phyloP scores from a whole-genome alignment of 140 eudicot genomes.

The Flaveria floridana region DNA sequence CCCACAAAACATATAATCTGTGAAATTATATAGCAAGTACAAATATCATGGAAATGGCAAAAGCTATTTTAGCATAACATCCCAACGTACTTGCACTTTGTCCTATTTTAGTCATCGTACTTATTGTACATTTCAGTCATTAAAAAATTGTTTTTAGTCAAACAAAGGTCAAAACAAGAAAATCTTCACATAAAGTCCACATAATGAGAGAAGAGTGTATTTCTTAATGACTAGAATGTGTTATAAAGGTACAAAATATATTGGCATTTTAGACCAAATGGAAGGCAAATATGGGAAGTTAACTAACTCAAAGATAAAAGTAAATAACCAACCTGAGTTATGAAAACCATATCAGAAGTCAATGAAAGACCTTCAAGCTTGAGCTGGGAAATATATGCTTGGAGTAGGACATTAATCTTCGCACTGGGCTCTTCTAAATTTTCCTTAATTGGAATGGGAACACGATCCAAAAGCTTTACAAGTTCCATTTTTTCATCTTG shows the following conservation, averaged over 20 bases:
- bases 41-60: neutral
- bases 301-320: neutral
- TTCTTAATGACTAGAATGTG: neutral
- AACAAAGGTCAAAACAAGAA: conserved; percentile 1
- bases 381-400: conserved; percentile 83
- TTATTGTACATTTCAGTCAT: neutral
- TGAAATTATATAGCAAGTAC: neutral
- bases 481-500: conserved; percentile 97
- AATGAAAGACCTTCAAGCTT: conserved; percentile 87
- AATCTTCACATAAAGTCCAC: neutral
- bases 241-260: neutral
- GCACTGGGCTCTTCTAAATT: conserved; percentile 92
- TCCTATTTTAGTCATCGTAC: neutral
- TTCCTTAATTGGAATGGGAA: conserved; percentile 91
- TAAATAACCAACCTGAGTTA: conserved; percentile 66
- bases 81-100: neutral
- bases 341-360: conserved; percentile 91
- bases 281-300: neutral
- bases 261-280: neutral
- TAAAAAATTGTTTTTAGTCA: neutral
- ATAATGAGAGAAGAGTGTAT: neutral
- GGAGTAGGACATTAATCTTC: conserved; percentile 82
- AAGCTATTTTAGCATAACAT: neutral
- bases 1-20: neutral
- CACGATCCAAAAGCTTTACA: conserved; percentile 84